Conservation (phyloP, 768 basidiomycete genomes). For the Agaricus bisporus region DNA sequence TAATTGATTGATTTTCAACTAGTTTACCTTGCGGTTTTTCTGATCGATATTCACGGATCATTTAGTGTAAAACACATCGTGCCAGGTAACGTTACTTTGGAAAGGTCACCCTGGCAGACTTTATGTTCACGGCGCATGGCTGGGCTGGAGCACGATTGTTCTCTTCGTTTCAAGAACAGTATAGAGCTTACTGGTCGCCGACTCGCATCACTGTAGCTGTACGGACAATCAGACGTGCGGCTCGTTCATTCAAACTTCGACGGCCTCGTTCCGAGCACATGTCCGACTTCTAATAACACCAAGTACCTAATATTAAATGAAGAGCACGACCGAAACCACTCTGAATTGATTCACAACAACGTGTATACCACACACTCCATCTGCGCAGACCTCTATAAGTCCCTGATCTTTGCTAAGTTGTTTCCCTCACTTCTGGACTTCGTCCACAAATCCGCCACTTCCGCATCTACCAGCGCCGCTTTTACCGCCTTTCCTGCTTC, state of each 20-base stretch:
- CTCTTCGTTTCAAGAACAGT: not conserved
- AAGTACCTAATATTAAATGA: constrained; percentile 8
- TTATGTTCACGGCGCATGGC: not conserved
- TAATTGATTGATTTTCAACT: not conserved
- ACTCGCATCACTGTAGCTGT: not conserved
- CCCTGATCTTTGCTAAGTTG: not conserved
- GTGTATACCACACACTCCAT: constrained; percentile 8
- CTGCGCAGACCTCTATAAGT: constrained; percentile 8
- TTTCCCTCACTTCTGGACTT: constrained; percentile 7
- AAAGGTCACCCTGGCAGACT: not conserved
- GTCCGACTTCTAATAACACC: constrained; percentile 3
- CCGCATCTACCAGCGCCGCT: not conserved
- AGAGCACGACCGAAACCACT: constrained; percentile 7
- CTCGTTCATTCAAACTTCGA: constrained; percentile 10
- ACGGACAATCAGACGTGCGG: not conserved
- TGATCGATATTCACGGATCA: not conserved
- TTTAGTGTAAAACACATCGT: not conserved
- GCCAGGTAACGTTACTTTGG: not conserved
- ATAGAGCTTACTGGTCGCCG: not conserved
- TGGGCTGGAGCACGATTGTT: not conserved
- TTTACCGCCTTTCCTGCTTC: not conserved
- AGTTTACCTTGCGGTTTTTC: not conserved
- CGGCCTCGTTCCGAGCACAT: constrained; percentile 21
- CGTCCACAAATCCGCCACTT: not conserved
- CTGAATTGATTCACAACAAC: constrained; percentile 7